Percentiles rank a stretch among this genome's conserved stretches.
Conservation (phyloP, 352 stramenopile genomes). For the Globisporangium barbulae region DNA sequence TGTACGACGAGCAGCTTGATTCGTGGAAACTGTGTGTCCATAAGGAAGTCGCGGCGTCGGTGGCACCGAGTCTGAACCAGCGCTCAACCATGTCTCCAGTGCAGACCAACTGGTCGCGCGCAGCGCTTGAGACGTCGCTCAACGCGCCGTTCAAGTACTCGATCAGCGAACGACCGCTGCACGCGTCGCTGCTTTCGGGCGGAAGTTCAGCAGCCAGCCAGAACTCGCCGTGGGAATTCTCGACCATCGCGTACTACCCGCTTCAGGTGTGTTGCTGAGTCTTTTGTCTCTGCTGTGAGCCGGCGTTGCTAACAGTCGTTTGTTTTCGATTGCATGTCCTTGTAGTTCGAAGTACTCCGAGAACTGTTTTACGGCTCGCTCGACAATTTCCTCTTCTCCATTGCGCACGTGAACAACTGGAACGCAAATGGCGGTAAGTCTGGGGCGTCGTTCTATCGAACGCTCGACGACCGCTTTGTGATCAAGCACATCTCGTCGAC, state of each 20-base stretch:
- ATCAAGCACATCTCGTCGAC: constrained; percentile 98
- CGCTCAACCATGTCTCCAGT: constrained; percentile 21
- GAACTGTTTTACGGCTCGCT: constrained; percentile 82
- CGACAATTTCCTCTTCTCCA: constrained; percentile 73
- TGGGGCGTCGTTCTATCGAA: constrained; percentile 95
- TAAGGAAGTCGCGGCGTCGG: constrained; percentile 26
- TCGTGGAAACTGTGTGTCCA: constrained; percentile 65
- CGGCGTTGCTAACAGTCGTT: background rate
- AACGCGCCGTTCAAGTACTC: constrained; percentile 65
- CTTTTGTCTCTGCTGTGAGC: background rate
- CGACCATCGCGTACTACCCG: constrained; percentile 68
- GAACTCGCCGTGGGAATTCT: constrained; percentile 65
- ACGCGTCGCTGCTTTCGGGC: constrained; percentile 52
- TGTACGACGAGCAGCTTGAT: constrained; percentile 77
- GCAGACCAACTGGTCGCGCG: constrained; percentile 68
- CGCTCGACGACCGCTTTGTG: constrained; percentile 95
- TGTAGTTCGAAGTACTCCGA: constrained; percentile 91
- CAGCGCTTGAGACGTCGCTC: constrained; percentile 48
- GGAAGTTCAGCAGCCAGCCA: constrained; percentile 27
- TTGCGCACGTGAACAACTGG: constrained; percentile 86
- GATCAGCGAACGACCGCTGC: constrained; percentile 51
- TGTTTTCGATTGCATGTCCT: background rate
- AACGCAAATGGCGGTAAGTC: constrained; percentile 96
- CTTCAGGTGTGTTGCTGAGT: constrained; percentile 50
- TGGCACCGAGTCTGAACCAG: constrained; percentile 15